phyloP scores from a whole-genome alignment of 305 asterid genomes.

The Fraxinus velutina region DNA sequence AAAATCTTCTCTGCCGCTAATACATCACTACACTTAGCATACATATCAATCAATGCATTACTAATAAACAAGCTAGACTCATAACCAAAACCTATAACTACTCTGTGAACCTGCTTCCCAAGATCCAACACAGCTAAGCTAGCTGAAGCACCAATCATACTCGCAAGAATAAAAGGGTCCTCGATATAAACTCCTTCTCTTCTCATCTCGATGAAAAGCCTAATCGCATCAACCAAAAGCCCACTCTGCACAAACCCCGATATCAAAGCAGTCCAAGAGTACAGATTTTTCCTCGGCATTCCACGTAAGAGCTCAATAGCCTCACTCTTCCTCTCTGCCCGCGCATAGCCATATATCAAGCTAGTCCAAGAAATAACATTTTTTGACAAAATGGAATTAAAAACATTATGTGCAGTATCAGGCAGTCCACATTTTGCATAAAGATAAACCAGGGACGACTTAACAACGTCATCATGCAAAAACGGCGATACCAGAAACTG shows the following conservation, averaged over 20 bases:
- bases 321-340: slow-evolving; percentile 53
- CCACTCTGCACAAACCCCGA: slow-evolving; percentile 74
- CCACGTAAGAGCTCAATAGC: slow-evolving; percentile 40
- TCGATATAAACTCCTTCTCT: slow-evolving; percentile 44
- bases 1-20: slow-evolving; percentile 51
- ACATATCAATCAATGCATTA: slow-evolving; percentile 75
- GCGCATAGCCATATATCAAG: slow-evolving; percentile 65
- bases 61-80: slow-evolving; percentile 41
- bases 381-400: slow-evolving; percentile 45
- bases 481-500: slow-evolving; percentile 49
- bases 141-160: slow-evolving; percentile 62
- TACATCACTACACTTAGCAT: slow-evolving; percentile 76
- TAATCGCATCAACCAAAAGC: slow-evolving; percentile 43
- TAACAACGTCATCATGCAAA: slow-evolving; percentile 58
- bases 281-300: slow-evolving; percentile 42
- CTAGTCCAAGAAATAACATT: slow-evolving; percentile 66
- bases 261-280: slow-evolving; percentile 64
- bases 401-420: slow-evolving; percentile 47
- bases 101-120: slow-evolving; percentile 72
- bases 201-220: slow-evolving; percentile 53
- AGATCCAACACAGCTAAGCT: slow-evolving; percentile 47
- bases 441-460: slow-evolving; percentile 70
- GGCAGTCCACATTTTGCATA: slow-evolving; percentile 68
- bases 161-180: slow-evolving; percentile 55
- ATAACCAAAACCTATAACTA: slow-evolving; percentile 58